Base-by-base conservation (phyloP, 352 stramenopile species). In the Phytopythium aichiense region DNA sequence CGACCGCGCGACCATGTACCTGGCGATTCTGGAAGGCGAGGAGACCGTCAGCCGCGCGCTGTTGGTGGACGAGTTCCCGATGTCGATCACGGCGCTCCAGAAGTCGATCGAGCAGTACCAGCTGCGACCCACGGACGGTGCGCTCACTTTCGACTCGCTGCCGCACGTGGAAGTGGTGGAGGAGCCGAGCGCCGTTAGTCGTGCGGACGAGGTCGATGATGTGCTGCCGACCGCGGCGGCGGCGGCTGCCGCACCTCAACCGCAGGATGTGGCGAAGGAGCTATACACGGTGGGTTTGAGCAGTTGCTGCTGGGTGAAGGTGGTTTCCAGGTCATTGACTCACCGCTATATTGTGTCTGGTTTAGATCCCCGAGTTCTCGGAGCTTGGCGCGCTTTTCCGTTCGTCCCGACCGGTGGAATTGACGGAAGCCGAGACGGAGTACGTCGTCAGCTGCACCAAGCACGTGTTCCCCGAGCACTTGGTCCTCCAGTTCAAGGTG, bases 361-460 rank as follows among this genome's bases (percentile, higher is more conserved):
- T 16, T 37, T 63, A 93, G 67, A 98, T 99, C 69, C 95, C 97
- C 2, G 94, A 98, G 63, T 92, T 99, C 66, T 92, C 95, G 3
- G 76, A 88, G 40, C 77, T 99, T 45, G 97, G 97, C 30, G 74
- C 87, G 13, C 80, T 99, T 25, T 98, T 99, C 82, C 84, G 92
- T 55, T 98, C 91, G 42, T 93, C 92, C 20, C 73, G 84, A 58
- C 84, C 94, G 11, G 77, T 97, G 20, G 79, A 93, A 65, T 82
- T 99, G 56, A 99, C 97, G 6, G 97, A 99, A 73, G 88, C 83
- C 16, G 97, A 99, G 72, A 98, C 95, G 5, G 97, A 99, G 84
- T 99, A 99, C 73, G 89, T 98, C 43, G 96, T 99, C 37, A 88
- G 79, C 62, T 98, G 92, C 68, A 90, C 94, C 55, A 99, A 99